These are phyloP conservation scores for Cercospora sojina DNA, from an alignment of 2,329 filamentous ascomycete species.

Conservation along the genomic window DNA sequence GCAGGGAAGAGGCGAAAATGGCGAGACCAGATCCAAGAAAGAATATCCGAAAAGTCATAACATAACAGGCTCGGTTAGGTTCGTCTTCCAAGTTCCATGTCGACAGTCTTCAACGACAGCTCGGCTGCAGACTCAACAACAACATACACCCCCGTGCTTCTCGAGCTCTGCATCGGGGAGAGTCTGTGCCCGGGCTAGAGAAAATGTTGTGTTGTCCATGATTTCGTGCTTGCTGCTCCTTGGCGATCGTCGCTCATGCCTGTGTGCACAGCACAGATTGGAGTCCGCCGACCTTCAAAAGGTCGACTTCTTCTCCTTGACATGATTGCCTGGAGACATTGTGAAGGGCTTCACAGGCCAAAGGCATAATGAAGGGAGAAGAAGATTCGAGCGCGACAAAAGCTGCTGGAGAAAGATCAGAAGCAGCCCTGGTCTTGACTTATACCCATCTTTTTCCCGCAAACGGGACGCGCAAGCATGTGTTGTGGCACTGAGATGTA, in stretches of 20 bases:
- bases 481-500: not conserved
- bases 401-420: not conserved
- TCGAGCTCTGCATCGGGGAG: not conserved
- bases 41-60: slow-evolving; percentile 43
- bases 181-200: not conserved
- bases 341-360: not conserved
- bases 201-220: not conserved
- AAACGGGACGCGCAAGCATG: not conserved
- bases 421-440: not conserved
- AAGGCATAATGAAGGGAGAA: not conserved
- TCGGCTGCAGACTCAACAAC: slow-evolving; percentile 34
- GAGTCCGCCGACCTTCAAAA: not conserved
- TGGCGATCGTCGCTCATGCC: not conserved
- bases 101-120: slow-evolving; percentile 38
- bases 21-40: slow-evolving; percentile 40
- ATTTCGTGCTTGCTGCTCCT: too few relatives aligned
- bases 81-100: slow-evolving; percentile 43
- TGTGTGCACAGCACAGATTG: not conserved
- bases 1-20: slow-evolving; percentile 39
- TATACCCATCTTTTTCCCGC: not conserved
- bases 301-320: not conserved
- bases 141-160: not conserved
- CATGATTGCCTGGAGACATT: not conserved
- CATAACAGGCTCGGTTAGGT: slow-evolving; percentile 37
- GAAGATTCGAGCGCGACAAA: not conserved